Base-by-base conservation (phyloP, 2,329 filamentous ascomycete species). In the Colletotrichum australisinense region DNA sequence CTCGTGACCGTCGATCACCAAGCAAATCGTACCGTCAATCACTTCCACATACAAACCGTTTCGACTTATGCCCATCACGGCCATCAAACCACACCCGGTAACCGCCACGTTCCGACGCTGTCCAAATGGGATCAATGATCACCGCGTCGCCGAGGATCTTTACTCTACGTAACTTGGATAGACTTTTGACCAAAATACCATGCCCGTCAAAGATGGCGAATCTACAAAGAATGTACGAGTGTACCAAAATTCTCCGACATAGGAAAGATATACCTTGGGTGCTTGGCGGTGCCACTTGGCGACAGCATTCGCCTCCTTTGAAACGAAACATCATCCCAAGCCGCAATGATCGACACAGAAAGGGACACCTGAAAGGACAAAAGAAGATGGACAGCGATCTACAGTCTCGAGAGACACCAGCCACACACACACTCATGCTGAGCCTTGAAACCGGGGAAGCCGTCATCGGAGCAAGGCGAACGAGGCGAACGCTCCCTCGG, bases 161-260 rank as follows among this genome's bases (percentile, higher is more conserved):
- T 42, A 42, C 38, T 42, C 38, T 42, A 42, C 38, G 38, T 42
- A 30, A 30, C 4, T 9, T 42, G 52, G 42, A 26, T 24, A 46
- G 24, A 38, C 62, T n/a, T 28, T 19, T 19, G 46, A 24, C 12
- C 22, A n/a, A 22, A 64, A 70, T 60, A 26, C 26, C 60, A 73
- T 62, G 26, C 32, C 26, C 11, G 32, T n/a, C 9, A 57, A 32
- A 26, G 32, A 70, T 63, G 64, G 58, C 52, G 63, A 30, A 26
- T 38, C n/a, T 26, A 24, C 12, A 22, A 16, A n/a, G 24, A 22
- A 12, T 9, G 35, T 57, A 22, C 30, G 9, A 9, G 11, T 11
- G 38, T 22, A n/a, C 5, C 52, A 12, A 38, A 22, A 42, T 56
- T n/a, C 16, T 30, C 59, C 60, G 26, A 8, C 42, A 16, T 52